Evolutionary conservation across 352 stramenopile species (phyloP).

Genomic region (Elongisporangium anandrum): DNA sequence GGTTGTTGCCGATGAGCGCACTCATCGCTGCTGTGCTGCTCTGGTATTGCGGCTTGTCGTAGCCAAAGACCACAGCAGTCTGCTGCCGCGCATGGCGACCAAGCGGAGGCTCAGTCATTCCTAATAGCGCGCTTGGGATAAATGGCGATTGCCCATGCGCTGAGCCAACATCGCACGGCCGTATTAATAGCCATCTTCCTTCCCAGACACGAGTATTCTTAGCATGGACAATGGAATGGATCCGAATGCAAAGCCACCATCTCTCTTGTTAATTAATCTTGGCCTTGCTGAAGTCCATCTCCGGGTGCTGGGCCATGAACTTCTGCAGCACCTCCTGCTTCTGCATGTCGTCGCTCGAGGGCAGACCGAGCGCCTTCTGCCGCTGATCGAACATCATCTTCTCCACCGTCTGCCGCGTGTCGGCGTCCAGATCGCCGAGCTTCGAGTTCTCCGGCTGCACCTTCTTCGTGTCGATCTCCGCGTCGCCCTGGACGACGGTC

Average conservation of each 20-base stretch:
- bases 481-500: constrained; percentile 87
- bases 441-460: constrained; percentile 99
- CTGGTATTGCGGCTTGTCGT: constrained; percentile 49
- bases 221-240: neutral
- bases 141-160: neutral
- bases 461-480: constrained; percentile 97
- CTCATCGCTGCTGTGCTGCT: constrained; percentile 48
- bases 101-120: neutral
- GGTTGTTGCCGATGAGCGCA: constrained; percentile 21
- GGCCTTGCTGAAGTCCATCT: constrained; percentile 99
- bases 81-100: constrained; percentile 34
- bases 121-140: neutral
- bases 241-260: neutral
- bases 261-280: constrained; percentile 89
- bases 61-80: constrained; percentile 60
- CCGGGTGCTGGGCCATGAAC: constrained; percentile 98
- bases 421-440: constrained; percentile 96
- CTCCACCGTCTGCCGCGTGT: constrained; percentile 98
- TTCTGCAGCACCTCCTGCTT: constrained; percentile 98
- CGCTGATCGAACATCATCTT: constrained; percentile 99
- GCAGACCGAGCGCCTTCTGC: constrained; percentile 97
- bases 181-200: constrained; percentile 19
- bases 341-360: constrained; percentile 96
- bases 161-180: constrained; percentile 13
- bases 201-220: too few relatives aligned